Conservation (phyloP, 345 rosid genomes). For the Populus deltoides region DNA sequence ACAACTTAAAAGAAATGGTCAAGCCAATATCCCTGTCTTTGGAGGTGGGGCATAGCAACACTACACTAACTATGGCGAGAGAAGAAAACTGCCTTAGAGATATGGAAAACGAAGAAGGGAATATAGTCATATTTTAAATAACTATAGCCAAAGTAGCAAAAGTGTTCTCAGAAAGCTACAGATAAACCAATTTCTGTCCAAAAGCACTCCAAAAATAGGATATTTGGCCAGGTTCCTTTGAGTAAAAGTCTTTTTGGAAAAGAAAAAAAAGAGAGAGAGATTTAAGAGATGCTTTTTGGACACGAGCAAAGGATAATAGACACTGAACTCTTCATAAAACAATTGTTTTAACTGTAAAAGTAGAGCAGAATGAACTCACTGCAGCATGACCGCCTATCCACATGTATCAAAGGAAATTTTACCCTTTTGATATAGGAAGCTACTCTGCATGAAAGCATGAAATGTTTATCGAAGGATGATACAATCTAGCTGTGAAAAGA, state of each 20-base stretch:
- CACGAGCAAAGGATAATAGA: background rate
- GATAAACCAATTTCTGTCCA: background rate
- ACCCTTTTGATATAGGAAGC: background rate
- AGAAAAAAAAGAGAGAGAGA: background rate
- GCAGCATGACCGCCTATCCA: background rate
- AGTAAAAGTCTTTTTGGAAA: background rate
- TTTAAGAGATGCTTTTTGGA: background rate
- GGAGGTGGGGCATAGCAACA: background rate
- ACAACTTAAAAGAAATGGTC: background rate
- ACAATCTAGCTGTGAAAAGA: background rate
- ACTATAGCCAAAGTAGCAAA: background rate
- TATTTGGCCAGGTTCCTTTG: background rate
- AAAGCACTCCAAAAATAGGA: background rate
- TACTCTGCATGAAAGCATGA: background rate
- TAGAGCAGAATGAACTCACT: background rate
- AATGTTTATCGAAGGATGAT: background rate
- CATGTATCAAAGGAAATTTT: background rate
- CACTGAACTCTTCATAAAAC: background rate
- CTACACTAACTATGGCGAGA: background rate
- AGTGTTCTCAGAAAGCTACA: background rate
- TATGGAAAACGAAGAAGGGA: background rate
- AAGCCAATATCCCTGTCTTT: background rate
- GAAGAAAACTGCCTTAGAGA: background rate
- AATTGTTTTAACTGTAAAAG: background rate
- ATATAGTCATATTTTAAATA: background rate